Evolutionary conservation across 345 rosid genomes (phyloP).

Genomic region (Noccaea bulbosa): DNA sequence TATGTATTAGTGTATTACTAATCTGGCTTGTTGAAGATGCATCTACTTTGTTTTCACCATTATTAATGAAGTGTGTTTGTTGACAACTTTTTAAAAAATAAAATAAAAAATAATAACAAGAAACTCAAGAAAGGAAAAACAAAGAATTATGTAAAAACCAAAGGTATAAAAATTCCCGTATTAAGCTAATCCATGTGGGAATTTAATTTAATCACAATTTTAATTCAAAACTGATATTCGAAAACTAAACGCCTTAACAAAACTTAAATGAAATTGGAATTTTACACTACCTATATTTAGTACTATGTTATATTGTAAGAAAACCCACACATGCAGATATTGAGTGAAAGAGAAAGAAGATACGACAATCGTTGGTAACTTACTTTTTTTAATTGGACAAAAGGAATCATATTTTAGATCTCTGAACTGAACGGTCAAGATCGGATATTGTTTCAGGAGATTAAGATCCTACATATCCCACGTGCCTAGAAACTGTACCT

Average conservation of each 20-base stretch:
- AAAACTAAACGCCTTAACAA: neutral
- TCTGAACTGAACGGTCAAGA: slow-evolving; percentile 38
- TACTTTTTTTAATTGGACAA: neutral
- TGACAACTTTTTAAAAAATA: neutral
- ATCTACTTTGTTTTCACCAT: neutral
- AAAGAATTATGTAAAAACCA: too few species aligned
- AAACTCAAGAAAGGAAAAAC: too few species aligned
- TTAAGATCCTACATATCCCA: slow-evolving; percentile 28
- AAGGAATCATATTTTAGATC: slow-evolving; percentile 14
- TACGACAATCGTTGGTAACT: neutral
- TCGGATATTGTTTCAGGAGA: slow-evolving; percentile 22
- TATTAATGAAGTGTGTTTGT: neutral
- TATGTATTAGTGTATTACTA: too few species aligned
- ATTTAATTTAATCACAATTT: neutral
- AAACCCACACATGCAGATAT: neutral
- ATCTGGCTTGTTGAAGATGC: too few species aligned
- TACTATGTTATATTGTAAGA: neutral
- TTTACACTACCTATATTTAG: neutral
- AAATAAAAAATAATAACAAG: too few species aligned
- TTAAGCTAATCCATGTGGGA: too few species aligned
- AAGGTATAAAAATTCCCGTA: too few species aligned
- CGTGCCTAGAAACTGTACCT: slow-evolving; percentile 27
- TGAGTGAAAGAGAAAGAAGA: slow-evolving; percentile 25
- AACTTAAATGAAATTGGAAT: neutral
- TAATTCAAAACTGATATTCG: too few species aligned